Conservation (phyloP, 495 filamentous ascomycete species). For the Podospora anserina region DNA sequence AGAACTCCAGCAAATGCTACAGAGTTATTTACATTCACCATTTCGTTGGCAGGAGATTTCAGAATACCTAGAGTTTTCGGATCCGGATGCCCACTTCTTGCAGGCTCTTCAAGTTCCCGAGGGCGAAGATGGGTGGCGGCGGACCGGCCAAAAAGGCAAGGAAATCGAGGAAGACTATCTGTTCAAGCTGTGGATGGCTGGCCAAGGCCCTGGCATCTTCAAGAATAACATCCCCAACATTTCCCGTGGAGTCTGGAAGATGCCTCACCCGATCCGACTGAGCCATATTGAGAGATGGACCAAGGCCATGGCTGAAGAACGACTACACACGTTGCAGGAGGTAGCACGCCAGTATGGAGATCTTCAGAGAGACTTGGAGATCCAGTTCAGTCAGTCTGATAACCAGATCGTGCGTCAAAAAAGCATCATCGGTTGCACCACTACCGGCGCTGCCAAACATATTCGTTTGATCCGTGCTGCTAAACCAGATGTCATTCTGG, state of each 20-base stretch:
- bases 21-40: slow-evolving; percentile 5
- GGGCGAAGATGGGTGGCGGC: slow-evolving; percentile 40
- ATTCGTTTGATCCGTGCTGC: slow-evolving; percentile 49
- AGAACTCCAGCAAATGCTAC: slow-evolving; percentile 19
- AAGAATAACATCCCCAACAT: slow-evolving; percentile 22
- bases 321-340: slow-evolving; percentile 38
- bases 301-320: slow-evolving; percentile 48
- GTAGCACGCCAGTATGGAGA: slow-evolving; percentile 44
- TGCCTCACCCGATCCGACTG: slow-evolving; percentile 40
- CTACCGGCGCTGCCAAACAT: slow-evolving; percentile 68
- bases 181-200: slow-evolving; percentile 54
- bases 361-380: slow-evolving; percentile 37
- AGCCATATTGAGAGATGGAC: slow-evolving; percentile 47
- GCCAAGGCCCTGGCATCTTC: slow-evolving; percentile 47
- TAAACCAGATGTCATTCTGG: slow-evolving; percentile 54
- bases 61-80: slow-evolving; percentile 62
- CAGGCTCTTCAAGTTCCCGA: slow-evolving; percentile 54
- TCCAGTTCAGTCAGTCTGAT: slow-evolving; percentile 45
- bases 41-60: slow-evolving; percentile 42
- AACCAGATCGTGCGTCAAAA: slow-evolving; percentile 50
- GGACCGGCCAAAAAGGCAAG: slow-evolving; percentile 43
- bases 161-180: slow-evolving; percentile 51
- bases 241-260: slow-evolving; percentile 51
- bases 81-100: slow-evolving; percentile 51
- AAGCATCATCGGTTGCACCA: slow-evolving; percentile 71